A percentile compares a stretch with the other conserved stretches of the same genome.
phyloP scores from a whole-genome alignment of 208 protist species.

The Leishmania lainsoni region DNA sequence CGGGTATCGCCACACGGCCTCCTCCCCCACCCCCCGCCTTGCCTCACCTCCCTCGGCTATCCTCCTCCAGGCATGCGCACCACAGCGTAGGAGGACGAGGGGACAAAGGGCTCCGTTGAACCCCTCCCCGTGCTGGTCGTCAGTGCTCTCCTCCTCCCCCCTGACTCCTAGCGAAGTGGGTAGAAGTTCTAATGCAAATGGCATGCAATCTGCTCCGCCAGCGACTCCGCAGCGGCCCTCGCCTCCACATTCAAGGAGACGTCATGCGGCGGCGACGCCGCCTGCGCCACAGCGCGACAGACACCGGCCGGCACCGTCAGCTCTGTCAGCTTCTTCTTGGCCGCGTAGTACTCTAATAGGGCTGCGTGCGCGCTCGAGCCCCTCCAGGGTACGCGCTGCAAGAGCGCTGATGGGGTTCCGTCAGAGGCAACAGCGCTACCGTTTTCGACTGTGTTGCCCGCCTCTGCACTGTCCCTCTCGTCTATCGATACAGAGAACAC shows the following conservation, averaged over 20 bases:
- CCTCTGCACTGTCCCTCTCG: not conserved
- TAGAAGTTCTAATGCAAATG: slow-evolving; percentile 1
- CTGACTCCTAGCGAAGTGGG: not conserved
- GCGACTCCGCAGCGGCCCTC: not conserved
- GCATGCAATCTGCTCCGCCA: slow-evolving; percentile 5
- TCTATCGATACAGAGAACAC: slow-evolving; percentile 8
- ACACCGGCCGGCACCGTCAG: not conserved
- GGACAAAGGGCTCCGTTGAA: not conserved
- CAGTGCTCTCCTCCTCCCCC: not conserved
- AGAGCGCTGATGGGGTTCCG: not conserved
- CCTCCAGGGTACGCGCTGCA: not conserved
- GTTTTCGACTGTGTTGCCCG: not conserved
- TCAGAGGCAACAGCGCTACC: not conserved
- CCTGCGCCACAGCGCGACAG: not conserved
- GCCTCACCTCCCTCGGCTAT: not conserved
- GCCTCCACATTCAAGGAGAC: not conserved
- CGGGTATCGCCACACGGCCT: not conserved
- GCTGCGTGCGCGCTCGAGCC: slow-evolving; percentile 6
- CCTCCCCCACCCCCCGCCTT: not conserved
- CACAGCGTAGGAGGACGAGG: not conserved
- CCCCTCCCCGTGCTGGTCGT: not conserved
- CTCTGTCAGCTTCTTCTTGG: slow-evolving; percentile 6
- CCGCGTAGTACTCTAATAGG: slow-evolving; percentile 14
- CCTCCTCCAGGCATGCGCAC: not conserved
- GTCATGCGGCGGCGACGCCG: not conserved